These are phyloP conservation scores for Cryptococcus sp. DNA, from an alignment of 1,284 basidiomycete genomes.

Conservation along the genomic window DNA sequence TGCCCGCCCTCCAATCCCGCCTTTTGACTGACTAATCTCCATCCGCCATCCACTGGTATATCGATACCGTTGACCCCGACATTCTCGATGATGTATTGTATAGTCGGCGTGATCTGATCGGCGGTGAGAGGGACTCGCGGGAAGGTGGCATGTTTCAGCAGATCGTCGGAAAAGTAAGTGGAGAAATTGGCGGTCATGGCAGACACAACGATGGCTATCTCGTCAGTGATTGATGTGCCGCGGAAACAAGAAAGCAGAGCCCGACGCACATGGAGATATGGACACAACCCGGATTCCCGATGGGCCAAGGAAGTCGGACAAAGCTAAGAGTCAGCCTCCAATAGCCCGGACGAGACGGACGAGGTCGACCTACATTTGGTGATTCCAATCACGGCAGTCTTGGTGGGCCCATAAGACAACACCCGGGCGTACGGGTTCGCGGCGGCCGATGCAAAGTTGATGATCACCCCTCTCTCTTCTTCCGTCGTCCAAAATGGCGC, in stretches of 20 bases:
- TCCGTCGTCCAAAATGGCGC: slow-evolving; percentile 31
- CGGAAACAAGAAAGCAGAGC: no score
- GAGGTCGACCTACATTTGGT: slow-evolving; percentile 21
- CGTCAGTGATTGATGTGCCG: no score
- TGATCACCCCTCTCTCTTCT: slow-evolving; percentile 41
- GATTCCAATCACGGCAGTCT: slow-evolving; percentile 38
- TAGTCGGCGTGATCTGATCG: slow-evolving; percentile 30
- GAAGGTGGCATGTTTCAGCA: slow-evolving; percentile 37
- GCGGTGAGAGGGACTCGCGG: slow-evolving; percentile 32
- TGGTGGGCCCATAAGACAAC: slow-evolving; percentile 39
- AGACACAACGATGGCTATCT: slow-evolving; percentile 31
- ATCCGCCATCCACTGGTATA: slow-evolving; percentile 38
- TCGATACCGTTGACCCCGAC: slow-evolving; percentile 37
- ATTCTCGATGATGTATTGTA: slow-evolving; percentile 38
- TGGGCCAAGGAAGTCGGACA: slow-evolving; percentile 39
- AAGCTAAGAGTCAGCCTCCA: slow-evolving; percentile 14
- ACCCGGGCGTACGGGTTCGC: slow-evolving; percentile 33
- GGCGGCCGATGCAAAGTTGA: slow-evolving; percentile 43
- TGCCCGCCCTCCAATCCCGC: slow-evolving; percentile 22
- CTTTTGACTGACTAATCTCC: slow-evolving; percentile 34
- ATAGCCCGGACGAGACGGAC: not conserved
- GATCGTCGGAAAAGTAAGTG: slow-evolving; percentile 30
- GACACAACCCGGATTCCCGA: slow-evolving; percentile 39
- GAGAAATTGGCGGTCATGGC: slow-evolving; percentile 34
- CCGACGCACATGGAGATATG: slow-evolving; percentile 33